A percentile compares a stretch with the other conserved stretches of the same genome.
Evolutionary conservation across 2,329 filamentous ascomycete species (phyloP).

Genomic region (Colletotrichum sp.): DNA sequence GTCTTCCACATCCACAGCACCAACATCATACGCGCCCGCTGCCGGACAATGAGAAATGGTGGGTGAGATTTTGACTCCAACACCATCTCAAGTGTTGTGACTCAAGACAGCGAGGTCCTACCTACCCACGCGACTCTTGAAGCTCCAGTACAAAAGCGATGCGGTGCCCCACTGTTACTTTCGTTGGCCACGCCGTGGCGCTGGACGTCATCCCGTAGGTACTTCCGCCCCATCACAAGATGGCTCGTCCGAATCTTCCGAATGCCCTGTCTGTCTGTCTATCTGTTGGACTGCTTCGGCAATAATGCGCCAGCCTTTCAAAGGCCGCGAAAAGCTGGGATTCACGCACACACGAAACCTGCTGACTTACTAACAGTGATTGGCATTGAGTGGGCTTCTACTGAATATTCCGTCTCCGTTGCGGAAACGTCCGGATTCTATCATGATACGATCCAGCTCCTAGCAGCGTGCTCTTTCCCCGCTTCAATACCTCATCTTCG

Average conservation of each 20-base stretch:
- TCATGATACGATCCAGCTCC: not conserved
- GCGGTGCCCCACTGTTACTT: not conserved
- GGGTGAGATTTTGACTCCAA: not conserved
- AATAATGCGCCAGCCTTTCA: not conserved
- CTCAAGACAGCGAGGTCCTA: not conserved
- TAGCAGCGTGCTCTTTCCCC: not conserved
- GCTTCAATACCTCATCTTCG: not conserved
- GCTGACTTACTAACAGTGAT: not conserved
- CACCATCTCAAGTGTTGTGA: not conserved
- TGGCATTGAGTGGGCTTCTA: not conserved
- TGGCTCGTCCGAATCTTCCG: constrained; percentile 11
- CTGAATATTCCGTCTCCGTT: not conserved
- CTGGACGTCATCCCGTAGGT: not conserved
- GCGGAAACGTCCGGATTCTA: not conserved
- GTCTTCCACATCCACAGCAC: not conserved
- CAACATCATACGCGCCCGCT: not conserved
- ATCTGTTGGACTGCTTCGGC: not conserved
- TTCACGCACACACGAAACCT: not conserved
- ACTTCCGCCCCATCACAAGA: not conserved
- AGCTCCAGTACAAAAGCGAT: not conserved
- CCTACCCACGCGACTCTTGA: not conserved
- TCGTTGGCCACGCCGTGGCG: not conserved
- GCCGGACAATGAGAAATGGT: not conserved
- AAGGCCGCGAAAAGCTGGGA: not conserved
- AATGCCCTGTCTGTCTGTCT: not conserved